phyloP scores from a whole-genome alignment of 768 basidiomycete genomes.

The Naganishia friedmannii region DNA sequence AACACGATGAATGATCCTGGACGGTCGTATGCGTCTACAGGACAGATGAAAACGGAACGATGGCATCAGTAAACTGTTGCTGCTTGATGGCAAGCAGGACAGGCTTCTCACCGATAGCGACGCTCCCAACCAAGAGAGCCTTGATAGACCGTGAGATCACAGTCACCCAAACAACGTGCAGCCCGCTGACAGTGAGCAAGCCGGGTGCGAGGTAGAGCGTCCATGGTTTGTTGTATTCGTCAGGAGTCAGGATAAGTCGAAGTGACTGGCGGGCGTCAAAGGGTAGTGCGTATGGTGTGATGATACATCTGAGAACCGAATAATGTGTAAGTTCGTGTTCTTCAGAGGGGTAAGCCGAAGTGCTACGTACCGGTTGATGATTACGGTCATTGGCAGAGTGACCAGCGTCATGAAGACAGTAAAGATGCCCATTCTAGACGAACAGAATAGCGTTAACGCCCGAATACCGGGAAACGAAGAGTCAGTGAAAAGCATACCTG shows the following conservation, averaged over 20 bases:
- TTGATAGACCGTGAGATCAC: slow-evolving; percentile 44
- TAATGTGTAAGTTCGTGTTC: background rate
- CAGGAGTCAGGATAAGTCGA: slow-evolving; percentile 44
- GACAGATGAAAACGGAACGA: slow-evolving; percentile 3
- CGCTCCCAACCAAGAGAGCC: slow-evolving; percentile 26
- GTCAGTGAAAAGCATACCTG: slow-evolving; percentile 35
- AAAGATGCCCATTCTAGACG: slow-evolving; percentile 47
- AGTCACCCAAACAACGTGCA: slow-evolving; percentile 48
- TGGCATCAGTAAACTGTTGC: slow-evolving; percentile 9
- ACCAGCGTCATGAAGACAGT: slow-evolving; percentile 49
- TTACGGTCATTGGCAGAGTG: slow-evolving; percentile 48
- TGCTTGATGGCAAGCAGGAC: background rate
- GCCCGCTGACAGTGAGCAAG: slow-evolving; percentile 42
- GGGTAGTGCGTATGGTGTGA: slow-evolving; percentile 50
- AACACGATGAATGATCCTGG: slow-evolving; percentile 44
- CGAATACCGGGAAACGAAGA: too few relatives aligned
- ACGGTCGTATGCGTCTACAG: slow-evolving; percentile 16
- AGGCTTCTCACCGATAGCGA: slow-evolving; percentile 15
- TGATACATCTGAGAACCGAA: slow-evolving; percentile 43
- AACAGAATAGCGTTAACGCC: too few relatives aligned
- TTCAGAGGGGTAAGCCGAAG: background rate
- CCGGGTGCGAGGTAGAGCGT: slow-evolving; percentile 50
- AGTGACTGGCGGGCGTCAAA: slow-evolving; percentile 41
- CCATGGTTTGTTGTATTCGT: slow-evolving; percentile 45
- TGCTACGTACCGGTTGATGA: slow-evolving; percentile 49